A percentile compares a stretch with the other conserved stretches of the same genome.
Evolutionary conservation across 2,329 filamentous ascomycete genomes (phyloP).

Genomic region (Penicillium sp.): DNA sequence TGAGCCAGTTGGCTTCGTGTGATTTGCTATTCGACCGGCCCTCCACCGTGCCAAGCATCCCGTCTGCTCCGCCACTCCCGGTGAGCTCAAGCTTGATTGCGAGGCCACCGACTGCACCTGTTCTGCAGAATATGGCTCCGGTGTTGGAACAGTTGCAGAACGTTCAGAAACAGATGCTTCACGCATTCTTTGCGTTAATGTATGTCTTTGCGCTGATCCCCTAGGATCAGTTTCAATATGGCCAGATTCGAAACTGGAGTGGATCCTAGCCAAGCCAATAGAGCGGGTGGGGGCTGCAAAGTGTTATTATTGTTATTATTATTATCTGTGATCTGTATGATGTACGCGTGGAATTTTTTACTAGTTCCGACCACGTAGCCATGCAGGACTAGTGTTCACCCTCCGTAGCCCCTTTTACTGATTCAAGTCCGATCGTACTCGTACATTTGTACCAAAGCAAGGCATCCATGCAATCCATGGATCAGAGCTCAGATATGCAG

Average conservation of each 20-base stretch:
- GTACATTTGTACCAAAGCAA: not conserved
- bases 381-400: not conserved
- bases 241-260: not conserved
- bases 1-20: not conserved
- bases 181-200: not conserved
- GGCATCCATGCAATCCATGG: not conserved
- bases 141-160: not conserved
- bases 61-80: not conserved
- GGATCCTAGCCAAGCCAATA: constrained; percentile 1
- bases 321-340: not conserved
- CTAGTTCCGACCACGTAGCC: not conserved
- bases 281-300: not conserved
- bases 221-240: not conserved
- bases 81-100: not conserved
- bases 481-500: not conserved
- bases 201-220: not conserved
- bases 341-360: not conserved
- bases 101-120: not conserved
- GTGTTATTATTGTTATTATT: not conserved
- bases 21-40: not conserved
- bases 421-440: not conserved
- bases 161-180: not conserved
- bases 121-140: not conserved
- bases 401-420: not conserved
- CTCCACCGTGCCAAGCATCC: not conserved